These are phyloP conservation scores for Ceratocystis lukuohia DNA, from an alignment of 2,329 filamentous ascomycete species.

Conservation along the genomic window DNA sequence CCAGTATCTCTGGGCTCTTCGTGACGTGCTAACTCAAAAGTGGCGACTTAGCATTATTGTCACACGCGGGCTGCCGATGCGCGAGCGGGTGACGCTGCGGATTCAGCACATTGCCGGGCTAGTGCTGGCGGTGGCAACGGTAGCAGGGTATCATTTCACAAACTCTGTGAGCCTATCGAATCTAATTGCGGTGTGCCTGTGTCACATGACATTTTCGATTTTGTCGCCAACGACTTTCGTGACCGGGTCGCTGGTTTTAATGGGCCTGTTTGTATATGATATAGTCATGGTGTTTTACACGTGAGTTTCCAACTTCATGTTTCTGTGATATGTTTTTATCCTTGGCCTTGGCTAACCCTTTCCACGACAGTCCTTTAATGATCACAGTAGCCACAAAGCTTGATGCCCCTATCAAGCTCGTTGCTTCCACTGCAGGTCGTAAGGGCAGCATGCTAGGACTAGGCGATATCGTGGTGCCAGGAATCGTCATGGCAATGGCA, in stretches of 20 bases:
- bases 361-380: conserved; percentile 55
- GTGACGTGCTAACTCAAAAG: conserved; percentile 36
- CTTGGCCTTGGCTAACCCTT: conserved; percentile 21
- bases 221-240: conserved; percentile 81
- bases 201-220: conserved; percentile 66
- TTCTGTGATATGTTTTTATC: neutral
- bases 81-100: conserved; percentile 38
- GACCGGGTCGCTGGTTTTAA: conserved; percentile 65
- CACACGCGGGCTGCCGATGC: conserved; percentile 33
- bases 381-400: conserved; percentile 75
- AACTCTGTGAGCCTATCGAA: conserved; percentile 54
- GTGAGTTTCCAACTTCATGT: conserved; percentile 31
- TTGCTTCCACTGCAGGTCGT: conserved; percentile 57
- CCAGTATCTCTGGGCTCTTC: conserved; percentile 35
- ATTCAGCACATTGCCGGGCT: conserved; percentile 45
- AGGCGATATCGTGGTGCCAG: conserved; percentile 87
- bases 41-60: conserved; percentile 40
- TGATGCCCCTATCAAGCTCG: conserved; percentile 84
- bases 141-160: conserved; percentile 55
- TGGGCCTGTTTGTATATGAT: conserved; percentile 82
- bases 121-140: conserved; percentile 39
- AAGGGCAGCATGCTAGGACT: conserved; percentile 72
- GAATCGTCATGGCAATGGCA: conserved; percentile 77
- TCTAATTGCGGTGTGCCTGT: conserved; percentile 73
- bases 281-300: conserved; percentile 87